Base-by-base conservation (phyloP, 2,329 filamentous ascomycete genomes). In the Cercospora zeina region DNA sequence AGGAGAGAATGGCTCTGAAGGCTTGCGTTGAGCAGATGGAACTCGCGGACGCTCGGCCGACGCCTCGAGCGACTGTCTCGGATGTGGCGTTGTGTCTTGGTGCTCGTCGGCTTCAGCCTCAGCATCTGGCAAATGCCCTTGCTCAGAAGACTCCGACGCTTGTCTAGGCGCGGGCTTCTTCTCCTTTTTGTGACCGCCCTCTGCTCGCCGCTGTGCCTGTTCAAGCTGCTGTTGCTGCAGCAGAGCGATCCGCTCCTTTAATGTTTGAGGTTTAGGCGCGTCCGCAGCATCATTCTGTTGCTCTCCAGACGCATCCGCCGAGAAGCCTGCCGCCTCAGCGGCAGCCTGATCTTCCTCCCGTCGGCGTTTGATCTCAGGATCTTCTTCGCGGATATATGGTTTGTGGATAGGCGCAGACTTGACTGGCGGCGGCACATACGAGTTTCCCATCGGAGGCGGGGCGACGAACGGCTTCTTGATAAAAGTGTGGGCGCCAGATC, bases 381-480 rank as follows among this genome's bases (percentile, higher is more conserved):
- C 93, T 74, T 97, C 93, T 7, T 97, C 93, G 51, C 95, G 85
- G 59, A 87, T 86, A 74, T 97, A 96, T 21, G 92, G 76, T 78
- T 89, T 96, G 53, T 88, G 83, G 4, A 88, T 83, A 1, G 89
- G 87, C 30, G 64, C 59, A 14, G 73, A 73, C 6, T 83, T 78
- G 65, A 95, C 89, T 21, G 87, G 85, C 4, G 90, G 87, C 24
- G 95, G 91, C 9, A 99, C 84, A 72, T 91, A 99, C 24, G 93
- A 89, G 79, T 97, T 89, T 68, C 91, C 89, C 76, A 92, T 96
- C 0, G 95, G 95, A 16, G 95, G 95, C 56, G 95, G 92, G 3
- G 95, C 91, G 61, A 99, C 93, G 71, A 97, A 99, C 0, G 93
- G 92, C 77, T 97, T 97, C 82, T 93, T 97, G 77, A 99, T 87